These are phyloP conservation scores for Diospyros kaki DNA, from an alignment of 148 eudicot species.

Conservation along the genomic window DNA sequence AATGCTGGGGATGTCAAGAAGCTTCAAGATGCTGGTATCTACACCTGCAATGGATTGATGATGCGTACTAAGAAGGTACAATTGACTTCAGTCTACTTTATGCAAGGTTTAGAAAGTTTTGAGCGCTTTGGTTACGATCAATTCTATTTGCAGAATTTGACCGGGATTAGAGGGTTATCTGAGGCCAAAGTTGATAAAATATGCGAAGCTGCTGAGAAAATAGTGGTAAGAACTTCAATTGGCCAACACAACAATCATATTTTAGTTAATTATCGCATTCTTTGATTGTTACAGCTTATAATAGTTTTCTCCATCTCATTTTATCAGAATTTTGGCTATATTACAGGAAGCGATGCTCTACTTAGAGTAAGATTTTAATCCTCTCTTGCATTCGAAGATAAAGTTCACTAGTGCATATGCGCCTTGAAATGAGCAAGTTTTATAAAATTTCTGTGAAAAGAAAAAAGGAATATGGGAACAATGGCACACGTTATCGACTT, in stretches of 20 bases:
- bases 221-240: conserved; percentile 57
- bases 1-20: conserved; percentile 96
- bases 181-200: conserved; percentile 99
- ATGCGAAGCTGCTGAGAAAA: conserved; percentile 95
- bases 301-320: neutral
- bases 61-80: conserved; percentile 96
- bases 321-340: conserved; percentile 82
- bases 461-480: neutral
- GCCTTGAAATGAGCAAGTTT: neutral
- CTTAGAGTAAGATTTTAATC: conserved; percentile 51
- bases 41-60: conserved; percentile 93
- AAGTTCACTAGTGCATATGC: neutral
- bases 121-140: neutral
- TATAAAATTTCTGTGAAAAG: neutral
- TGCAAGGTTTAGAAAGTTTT: neutral
- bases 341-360: conserved; percentile 97
- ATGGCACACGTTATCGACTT: neutral
- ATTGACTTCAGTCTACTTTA: neutral
- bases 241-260: neutral
- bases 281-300: neutral
- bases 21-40: conserved; percentile 93
- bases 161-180: conserved; percentile 93
- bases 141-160: conserved; percentile 48
- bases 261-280: neutral
- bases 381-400: conserved; percentile 2